Base-by-base conservation (phyloP, 495 filamentous ascomycete species). In the Xylaria intraflava region DNA sequence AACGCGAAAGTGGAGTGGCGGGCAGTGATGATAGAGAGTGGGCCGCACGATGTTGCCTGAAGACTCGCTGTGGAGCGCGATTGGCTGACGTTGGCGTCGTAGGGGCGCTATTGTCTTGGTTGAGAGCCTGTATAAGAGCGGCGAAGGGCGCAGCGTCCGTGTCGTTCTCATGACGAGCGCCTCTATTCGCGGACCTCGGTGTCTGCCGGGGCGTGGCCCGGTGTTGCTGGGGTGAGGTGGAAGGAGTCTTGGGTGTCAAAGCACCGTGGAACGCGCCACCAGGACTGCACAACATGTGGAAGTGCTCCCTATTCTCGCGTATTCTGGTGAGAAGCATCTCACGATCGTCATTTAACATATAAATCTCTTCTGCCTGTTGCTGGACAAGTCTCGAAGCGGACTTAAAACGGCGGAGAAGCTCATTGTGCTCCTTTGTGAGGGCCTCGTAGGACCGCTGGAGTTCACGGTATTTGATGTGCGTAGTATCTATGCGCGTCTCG, bases 21-120 rank as follows among this genome's bases (percentile, higher is more conserved):
- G 88, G 90, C 2, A 94, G 75, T 1, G 90, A 94, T 9, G 89
- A 90, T 56, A 91, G 69, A 31, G 87, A 89, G 58, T 90, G 87
- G 19, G 78, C 78, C 11, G 78, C 84, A 39, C 87, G 83, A 11
- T 78, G 77, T 64, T 90, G 86, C 31, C 76, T 77, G 39, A 71
- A 65, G n/a, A 72, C 64, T 50, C 81, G 76, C 52, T 72, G 46
- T 8, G 77, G 45, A 62, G 74, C 47, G 53, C 69, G 67, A 35
- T 59, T 58, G 31, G 62, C 65, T n/a, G 60, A 53, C 42, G 47
- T 62, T 0, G 66, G 66, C 1, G 83, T 89, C 3, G 84, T 80
- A 0, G 83, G 80, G 7, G 84, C 81, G 59, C 82, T 87, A 55
- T 84, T 77, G 57, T 87, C 84, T 52, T 86, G 83, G 62, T 84